A percentile compares a stretch with the other conserved stretches of the same genome.
These are phyloP conservation scores for Curvularia hawaiiensis DNA, from an alignment of 2,329 filamentous ascomycete genomes.

Conservation along the genomic window DNA sequence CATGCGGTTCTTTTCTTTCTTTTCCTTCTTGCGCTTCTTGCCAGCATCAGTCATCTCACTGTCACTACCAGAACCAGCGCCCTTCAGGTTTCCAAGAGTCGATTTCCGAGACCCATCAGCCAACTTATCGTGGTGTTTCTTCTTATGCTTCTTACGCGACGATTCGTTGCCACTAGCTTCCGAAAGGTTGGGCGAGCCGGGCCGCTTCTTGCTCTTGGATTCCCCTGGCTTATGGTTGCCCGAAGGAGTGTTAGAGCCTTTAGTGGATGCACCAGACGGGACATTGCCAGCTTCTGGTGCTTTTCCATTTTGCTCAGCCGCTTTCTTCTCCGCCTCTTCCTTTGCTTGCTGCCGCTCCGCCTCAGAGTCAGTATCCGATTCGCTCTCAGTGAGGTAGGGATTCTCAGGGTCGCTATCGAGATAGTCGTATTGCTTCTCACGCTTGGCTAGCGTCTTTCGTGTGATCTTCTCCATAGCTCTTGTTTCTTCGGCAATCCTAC, in stretches of 20 bases:
- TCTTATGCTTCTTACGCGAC: slow-evolving; percentile 65
- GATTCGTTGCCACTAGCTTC: slow-evolving; percentile 94
- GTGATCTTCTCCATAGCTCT: slow-evolving; percentile 77
- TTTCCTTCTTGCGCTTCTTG: slow-evolving; percentile 62
- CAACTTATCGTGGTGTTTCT: slow-evolving; percentile 39
- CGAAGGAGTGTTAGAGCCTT: slow-evolving; percentile 72
- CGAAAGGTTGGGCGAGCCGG: slow-evolving; percentile 84
- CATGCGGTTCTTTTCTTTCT: slow-evolving; percentile 63
- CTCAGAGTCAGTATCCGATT: slow-evolving; percentile 61
- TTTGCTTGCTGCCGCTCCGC: slow-evolving; percentile 65
- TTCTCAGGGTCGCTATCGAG: slow-evolving; percentile 76
- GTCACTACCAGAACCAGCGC: slow-evolving; percentile 69
- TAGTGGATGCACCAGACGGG: slow-evolving; percentile 64
- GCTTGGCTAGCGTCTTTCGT: slow-evolving; percentile 79
- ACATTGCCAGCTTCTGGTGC: slow-evolving; percentile 51
- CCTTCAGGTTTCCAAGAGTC: slow-evolving; percentile 35
- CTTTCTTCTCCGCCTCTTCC: slow-evolving; percentile 58
- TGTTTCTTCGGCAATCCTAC: slow-evolving; percentile 70
- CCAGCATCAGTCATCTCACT: slow-evolving; percentile 73
- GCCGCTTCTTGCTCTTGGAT: slow-evolving; percentile 71
- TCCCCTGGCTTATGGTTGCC: slow-evolving; percentile 59
- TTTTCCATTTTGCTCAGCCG: slow-evolving; percentile 54
- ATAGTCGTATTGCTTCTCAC: slow-evolving; percentile 87
- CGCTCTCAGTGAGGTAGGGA: slow-evolving; percentile 39
- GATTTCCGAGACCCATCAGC: slow-evolving; percentile 35